phyloP scores from a whole-genome alignment of 2,329 filamentous ascomycete genomes.

The Plectosphaerella sp. region DNA sequence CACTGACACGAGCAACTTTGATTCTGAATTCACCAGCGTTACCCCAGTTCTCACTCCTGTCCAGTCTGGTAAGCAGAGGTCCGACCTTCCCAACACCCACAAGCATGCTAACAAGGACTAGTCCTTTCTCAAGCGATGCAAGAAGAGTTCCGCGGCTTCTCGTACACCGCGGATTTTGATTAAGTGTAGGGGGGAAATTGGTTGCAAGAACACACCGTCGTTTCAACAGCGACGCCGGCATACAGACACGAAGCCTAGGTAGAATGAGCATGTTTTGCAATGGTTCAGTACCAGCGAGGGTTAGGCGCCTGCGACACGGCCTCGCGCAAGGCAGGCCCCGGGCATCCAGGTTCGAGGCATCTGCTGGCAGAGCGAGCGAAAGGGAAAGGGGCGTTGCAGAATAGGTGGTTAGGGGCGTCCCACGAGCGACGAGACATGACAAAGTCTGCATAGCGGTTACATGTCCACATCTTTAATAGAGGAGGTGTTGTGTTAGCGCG shows the following conservation, averaged over 20 bases:
- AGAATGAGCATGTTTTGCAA: too few relatives aligned
- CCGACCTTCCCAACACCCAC: background rate
- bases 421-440: too few relatives aligned
- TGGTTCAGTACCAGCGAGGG: too few relatives aligned
- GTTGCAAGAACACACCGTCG: background rate
- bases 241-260: too few relatives aligned
- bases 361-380: too few relatives aligned
- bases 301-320: too few relatives aligned
- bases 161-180: slow-evolving; percentile 89
- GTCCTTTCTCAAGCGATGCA: slow-evolving; percentile 98
- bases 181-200: slow-evolving; percentile 29
- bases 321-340: too few relatives aligned
- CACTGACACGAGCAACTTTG: slow-evolving; percentile 99
- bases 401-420: too few relatives aligned
- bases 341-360: too few relatives aligned
- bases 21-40: slow-evolving; percentile 96
- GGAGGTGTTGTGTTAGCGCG: background rate
- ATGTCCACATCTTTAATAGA: slow-evolving; percentile 8
- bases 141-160: slow-evolving; percentile 98
- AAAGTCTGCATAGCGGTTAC: too few relatives aligned
- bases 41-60: slow-evolving; percentile 96
- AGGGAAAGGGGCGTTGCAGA: too few relatives aligned
- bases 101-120: slow-evolving; percentile 27
- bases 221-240: background rate
- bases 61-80: slow-evolving; percentile 73